These are phyloP conservation scores for Echria macrotheca DNA, from an alignment of 495 filamentous ascomycete species.

Conservation along the genomic window DNA sequence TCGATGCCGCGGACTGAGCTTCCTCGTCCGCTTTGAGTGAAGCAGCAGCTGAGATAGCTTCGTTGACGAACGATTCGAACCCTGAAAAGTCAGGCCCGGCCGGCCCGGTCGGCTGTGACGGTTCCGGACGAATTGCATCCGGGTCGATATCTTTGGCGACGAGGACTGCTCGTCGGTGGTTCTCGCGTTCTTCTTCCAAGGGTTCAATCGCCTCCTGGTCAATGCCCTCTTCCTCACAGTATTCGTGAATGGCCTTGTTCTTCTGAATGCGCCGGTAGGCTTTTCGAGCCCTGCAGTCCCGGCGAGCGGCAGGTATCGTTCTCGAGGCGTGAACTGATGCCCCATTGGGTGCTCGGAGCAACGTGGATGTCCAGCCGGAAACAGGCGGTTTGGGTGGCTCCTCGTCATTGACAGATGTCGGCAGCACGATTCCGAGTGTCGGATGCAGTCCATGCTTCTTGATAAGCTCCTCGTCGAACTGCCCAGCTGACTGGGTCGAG, in stretches of 20 bases:
- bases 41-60: conserved; percentile 16
- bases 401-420: conserved; percentile 32
- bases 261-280: conserved; percentile 19
- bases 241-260: conserved; percentile 14
- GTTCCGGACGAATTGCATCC: conserved; percentile 9
- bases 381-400: conserved; percentile 28
- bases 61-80: conserved; percentile 21
- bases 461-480: conserved; percentile 37
- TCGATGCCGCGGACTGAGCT: conserved; percentile 12
- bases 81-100: background rate
- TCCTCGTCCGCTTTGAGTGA: conserved; percentile 23
- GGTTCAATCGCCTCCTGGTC: conserved; percentile 29
- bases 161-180: conserved; percentile 22
- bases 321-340: conserved; percentile 35
- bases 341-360: conserved; percentile 30
- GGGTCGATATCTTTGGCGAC: conserved; percentile 24
- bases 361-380: conserved; percentile 32
- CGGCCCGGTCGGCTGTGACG: conserved; percentile 2
- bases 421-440: conserved; percentile 35
- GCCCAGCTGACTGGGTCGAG: conserved; percentile 32
- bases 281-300: conserved; percentile 23
- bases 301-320: conserved; percentile 28
- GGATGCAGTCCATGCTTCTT: conserved; percentile 42
- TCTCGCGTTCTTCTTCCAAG: conserved; percentile 26
- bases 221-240: conserved; percentile 31